These are phyloP conservation scores for Miamiensis avidus DNA, from an alignment of 169 alveolate species.

Conservation along the genomic window DNA sequence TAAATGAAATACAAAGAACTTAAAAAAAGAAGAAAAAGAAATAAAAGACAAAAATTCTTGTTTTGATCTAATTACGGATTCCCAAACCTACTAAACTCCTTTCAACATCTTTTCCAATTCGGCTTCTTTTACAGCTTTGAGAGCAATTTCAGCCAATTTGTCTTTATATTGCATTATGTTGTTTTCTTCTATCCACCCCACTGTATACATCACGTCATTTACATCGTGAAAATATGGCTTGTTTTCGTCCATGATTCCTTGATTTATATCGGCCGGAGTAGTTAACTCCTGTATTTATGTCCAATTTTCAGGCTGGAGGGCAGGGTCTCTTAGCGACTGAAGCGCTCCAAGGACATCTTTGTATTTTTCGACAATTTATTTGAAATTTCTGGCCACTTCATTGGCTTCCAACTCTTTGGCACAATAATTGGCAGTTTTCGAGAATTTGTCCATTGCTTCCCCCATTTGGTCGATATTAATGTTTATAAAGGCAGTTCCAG, in stretches of 20 bases:
- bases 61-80: slow-evolving; percentile 13
- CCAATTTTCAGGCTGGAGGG: slow-evolving; percentile 78
- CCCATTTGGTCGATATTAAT: slow-evolving; percentile 59
- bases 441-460: slow-evolving; percentile 45
- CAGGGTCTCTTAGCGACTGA: slow-evolving; percentile 54
- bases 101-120: slow-evolving; percentile 88
- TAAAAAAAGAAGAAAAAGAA: too few relatives aligned
- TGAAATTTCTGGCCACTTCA: slow-evolving; percentile 56
- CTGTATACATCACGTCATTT: slow-evolving; percentile 61
- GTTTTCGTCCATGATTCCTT: slow-evolving; percentile 2
- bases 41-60: too few relatives aligned
- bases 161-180: slow-evolving; percentile 75
- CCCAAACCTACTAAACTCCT: slow-evolving; percentile 84
- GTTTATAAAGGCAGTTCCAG: slow-evolving; percentile 25
- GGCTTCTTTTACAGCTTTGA: slow-evolving; percentile 91
- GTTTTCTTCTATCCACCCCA: slow-evolving; percentile 63
- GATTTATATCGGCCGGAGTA: background rate
- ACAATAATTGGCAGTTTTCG: slow-evolving; percentile 46
- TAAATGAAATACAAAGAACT: too few relatives aligned
- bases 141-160: slow-evolving; percentile 85
- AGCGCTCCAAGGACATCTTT: slow-evolving; percentile 56
- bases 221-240: slow-evolving; percentile 39
- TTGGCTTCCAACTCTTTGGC: slow-evolving; percentile 52
- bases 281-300: slow-evolving; percentile 58
- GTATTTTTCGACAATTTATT: slow-evolving; percentile 51